Evolutionary conservation across 148 eudicot species (phyloP), one percentile per base, ranked within the genome.

Genomic region (Cornus suecica): DNA sequence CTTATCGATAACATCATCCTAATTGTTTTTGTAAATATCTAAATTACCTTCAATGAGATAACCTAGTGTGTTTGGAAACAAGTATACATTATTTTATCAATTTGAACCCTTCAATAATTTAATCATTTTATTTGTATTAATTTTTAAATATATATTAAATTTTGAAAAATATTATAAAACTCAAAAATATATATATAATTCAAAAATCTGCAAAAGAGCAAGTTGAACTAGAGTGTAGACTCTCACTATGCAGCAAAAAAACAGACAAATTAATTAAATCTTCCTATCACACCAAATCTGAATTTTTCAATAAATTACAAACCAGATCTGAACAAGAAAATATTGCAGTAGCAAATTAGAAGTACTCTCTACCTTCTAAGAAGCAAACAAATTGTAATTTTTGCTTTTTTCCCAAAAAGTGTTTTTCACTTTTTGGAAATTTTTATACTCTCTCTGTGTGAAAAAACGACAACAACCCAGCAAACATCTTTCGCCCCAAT

Each of bases 401-500:
- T 48, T 11, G 54, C 20, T 48, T 48, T 16, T n/a, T n/a, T n/a
- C n/a, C n/a, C 18, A 48, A 48, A 32, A 48, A 48, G 54, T 48
- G 15, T 2, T 18, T 11, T 11, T 11, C 9, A 37, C 7, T 6
- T 3, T 32, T 3, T 1, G 7, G 4, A 6, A 0, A 37, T 37
- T 6, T 6, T 6, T 37, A 37, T 37, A 6, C 0, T 37, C 9
- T 37, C 0, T 37, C 1, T 37, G 42, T 37, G 8, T 37, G 42
- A 3, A 37, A n/a, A 37, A 8, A 37, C 6, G 62, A 58, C 62
- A 58, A 58, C 22, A 2, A n/a, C n/a, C 23, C 9, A n/a, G 62
- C 62, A 52, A 52, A 79, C 6, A 73, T 34, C 37, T 72, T 85
- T 11, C 85, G 79, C 0, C 88, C 88, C 25, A 65, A 68, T 2